Percentiles rank a stretch among this genome's conserved stretches.
Evolutionary conservation across 1,284 basidiomycete species (phyloP).

Genomic region (Cystobasidium pallidum): DNA sequence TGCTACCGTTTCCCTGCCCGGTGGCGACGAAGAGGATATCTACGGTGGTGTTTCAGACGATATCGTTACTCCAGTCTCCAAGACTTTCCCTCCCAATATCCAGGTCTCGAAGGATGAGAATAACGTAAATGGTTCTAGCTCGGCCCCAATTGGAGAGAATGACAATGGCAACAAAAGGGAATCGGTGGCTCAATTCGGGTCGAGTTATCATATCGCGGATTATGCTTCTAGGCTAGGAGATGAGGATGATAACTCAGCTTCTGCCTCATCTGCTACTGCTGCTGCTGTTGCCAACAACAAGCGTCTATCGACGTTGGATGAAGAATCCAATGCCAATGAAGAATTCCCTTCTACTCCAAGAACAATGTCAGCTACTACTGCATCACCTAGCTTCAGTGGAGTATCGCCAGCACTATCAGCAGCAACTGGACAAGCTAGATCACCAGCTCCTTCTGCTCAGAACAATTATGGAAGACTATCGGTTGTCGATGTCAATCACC

Average conservation of each 20-base stretch:
- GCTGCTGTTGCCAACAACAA: neutral
- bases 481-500: slow-evolving; percentile 14
- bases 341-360: slow-evolving; percentile 41
- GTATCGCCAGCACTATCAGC: slow-evolving; percentile 16
- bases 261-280: neutral
- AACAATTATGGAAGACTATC: slow-evolving; percentile 15
- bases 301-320: slow-evolving; percentile 31
- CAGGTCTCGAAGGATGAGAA: slow-evolving; percentile 11
- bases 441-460: neutral
- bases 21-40: slow-evolving; percentile 20
- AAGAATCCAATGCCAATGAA: slow-evolving; percentile 27
- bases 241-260: neutral
- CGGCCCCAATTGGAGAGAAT: neutral
- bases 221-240: slow-evolving; percentile 38
- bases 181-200: slow-evolving; percentile 33
- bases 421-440: neutral
- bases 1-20: slow-evolving; percentile 12
- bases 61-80: slow-evolving; percentile 8
- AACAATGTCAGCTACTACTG: slow-evolving; percentile 17
- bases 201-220: slow-evolving; percentile 39
- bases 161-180: neutral
- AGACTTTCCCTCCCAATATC: slow-evolving; percentile 33
- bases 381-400: slow-evolving; percentile 22
- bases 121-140: neutral
- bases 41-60: slow-evolving; percentile 32